Evolutionary conservation across 805 yeast genomes (phyloP).

Genomic region (Sugiyamaella marilandica): DNA sequence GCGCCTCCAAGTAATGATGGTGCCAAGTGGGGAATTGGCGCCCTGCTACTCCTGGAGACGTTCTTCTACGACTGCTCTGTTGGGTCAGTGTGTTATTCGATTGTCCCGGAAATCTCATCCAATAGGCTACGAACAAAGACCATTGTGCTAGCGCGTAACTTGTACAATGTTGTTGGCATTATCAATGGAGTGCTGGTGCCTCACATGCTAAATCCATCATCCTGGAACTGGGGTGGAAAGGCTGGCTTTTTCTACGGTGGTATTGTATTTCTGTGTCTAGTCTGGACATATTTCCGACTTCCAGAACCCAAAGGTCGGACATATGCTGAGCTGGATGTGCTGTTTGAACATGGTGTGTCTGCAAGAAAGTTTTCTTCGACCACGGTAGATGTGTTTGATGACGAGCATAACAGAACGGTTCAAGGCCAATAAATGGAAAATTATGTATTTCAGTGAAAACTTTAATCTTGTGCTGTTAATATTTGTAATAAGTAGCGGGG

Average conservation of each 20-base stretch:
- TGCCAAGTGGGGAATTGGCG: constrained; percentile 33
- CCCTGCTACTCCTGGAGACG: constrained; percentile 42
- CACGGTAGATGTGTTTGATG: constrained; percentile 15
- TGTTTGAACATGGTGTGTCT: constrained; percentile 38
- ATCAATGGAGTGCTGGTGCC: constrained; percentile 30
- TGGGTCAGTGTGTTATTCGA: constrained; percentile 42
- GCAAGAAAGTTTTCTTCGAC: constrained; percentile 28
- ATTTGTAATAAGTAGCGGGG: too few relatives aligned
- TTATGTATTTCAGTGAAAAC: neutral
- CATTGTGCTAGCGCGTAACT: constrained; percentile 38
- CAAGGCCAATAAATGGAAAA: neutral
- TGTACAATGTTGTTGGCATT: constrained; percentile 23
- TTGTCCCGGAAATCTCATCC: constrained; percentile 41
- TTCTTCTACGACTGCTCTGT: constrained; percentile 42
- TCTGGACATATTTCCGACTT: constrained; percentile 47
- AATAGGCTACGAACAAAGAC: constrained; percentile 40
- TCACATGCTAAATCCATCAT: constrained; percentile 44
- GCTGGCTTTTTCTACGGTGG: constrained; percentile 46
- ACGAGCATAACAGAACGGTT: neutral
- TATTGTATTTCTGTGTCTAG: constrained; percentile 27
- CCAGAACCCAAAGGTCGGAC: constrained; percentile 60
- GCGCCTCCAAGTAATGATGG: constrained; percentile 28
- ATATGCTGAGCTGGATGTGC: constrained; percentile 52
- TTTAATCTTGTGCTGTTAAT: too few relatives aligned
- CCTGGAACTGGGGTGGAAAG: constrained; percentile 45